These are phyloP conservation scores for Schizosaccharomyces octosporus DNA, from an alignment of 805 yeast genomes.

Conservation along the genomic window DNA sequence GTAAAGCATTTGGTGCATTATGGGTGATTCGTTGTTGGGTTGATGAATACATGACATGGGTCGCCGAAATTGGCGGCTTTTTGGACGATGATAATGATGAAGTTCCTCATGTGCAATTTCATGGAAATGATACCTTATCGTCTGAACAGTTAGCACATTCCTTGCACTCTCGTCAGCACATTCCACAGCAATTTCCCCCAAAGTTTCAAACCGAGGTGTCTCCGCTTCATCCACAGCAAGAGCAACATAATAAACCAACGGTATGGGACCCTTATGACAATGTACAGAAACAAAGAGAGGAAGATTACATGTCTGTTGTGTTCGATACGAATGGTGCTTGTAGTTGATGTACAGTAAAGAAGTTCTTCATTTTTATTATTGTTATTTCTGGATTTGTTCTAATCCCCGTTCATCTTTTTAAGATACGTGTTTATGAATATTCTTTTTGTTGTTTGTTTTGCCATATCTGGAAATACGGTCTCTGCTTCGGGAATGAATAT, in stretches of 20 bases:
- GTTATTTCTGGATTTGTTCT: no score
- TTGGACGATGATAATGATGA: constrained; percentile 5
- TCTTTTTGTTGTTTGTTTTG: no score
- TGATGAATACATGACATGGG: constrained; percentile 46
- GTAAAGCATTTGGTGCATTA: constrained; percentile 45
- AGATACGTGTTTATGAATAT: no score
- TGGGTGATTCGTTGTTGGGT: constrained; percentile 56
- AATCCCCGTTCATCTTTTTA: no score
- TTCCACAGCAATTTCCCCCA: background rate
- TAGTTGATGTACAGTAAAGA: background rate
- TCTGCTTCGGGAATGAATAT: no score
- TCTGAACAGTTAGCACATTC: background rate
- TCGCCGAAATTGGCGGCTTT: constrained; percentile 25
- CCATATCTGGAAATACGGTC: no score
- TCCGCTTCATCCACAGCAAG: background rate
- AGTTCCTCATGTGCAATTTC: background rate
- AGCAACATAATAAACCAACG: background rate
- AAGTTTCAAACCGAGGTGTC: background rate
- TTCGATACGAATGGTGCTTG: background rate
- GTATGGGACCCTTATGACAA: background rate
- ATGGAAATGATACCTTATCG: background rate
- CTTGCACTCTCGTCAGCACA: background rate
- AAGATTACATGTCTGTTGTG: background rate
- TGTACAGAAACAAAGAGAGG: background rate
- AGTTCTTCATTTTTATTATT: background rate